A percentile compares a stretch with the other conserved stretches of the same genome.
phyloP scores from a whole-genome alignment of 768 basidiomycete genomes.

The Mycena epipterygia region DNA sequence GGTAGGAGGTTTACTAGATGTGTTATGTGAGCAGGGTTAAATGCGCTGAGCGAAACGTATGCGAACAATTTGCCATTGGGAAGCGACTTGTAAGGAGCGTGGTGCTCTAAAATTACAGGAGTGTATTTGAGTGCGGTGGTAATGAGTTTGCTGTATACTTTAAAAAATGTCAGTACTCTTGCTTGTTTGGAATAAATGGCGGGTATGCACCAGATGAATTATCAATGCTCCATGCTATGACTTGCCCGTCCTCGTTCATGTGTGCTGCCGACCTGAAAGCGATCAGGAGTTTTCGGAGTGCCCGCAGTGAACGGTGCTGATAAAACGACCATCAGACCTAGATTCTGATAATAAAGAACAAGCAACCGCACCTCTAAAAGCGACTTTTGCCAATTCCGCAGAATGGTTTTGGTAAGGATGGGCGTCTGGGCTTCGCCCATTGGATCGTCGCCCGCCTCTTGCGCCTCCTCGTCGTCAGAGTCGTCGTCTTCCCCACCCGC shows the following conservation, averaged over 20 bases:
- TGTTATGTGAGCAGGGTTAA: constrained; percentile 18
- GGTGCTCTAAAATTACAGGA: constrained; percentile 88
- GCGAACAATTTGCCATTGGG: constrained; percentile 86
- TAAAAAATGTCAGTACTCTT: background rate
- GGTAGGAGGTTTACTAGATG: constrained; percentile 83
- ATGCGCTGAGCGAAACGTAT: background rate
- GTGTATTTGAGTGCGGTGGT: constrained; percentile 91
- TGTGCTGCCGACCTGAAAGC: constrained; percentile 94
- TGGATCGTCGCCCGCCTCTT: constrained; percentile 60
- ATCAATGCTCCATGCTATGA: constrained; percentile 90
- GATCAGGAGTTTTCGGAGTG: constrained; percentile 85
- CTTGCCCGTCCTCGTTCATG: constrained; percentile 88
- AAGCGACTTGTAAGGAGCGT: constrained; percentile 88
- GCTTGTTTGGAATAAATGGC: background rate
- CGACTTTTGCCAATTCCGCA: constrained; percentile 90
- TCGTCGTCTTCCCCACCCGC: constrained; percentile 55
- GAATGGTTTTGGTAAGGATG: constrained; percentile 74
- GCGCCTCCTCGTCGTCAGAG: constrained; percentile 58
- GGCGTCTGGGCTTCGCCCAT: constrained; percentile 66
- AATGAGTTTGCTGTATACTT: constrained; percentile 96
- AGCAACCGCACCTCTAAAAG: constrained; percentile 76
- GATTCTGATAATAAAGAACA: background rate
- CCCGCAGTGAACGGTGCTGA: constrained; percentile 88
- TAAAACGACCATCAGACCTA: constrained; percentile 2
- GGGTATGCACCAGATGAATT: constrained; percentile 73